Evolutionary conservation across 164 flowering plant genomes (phyloP), one percentile per base, ranked within the genome.

Genomic region (Houttuynia cordata): DNA sequence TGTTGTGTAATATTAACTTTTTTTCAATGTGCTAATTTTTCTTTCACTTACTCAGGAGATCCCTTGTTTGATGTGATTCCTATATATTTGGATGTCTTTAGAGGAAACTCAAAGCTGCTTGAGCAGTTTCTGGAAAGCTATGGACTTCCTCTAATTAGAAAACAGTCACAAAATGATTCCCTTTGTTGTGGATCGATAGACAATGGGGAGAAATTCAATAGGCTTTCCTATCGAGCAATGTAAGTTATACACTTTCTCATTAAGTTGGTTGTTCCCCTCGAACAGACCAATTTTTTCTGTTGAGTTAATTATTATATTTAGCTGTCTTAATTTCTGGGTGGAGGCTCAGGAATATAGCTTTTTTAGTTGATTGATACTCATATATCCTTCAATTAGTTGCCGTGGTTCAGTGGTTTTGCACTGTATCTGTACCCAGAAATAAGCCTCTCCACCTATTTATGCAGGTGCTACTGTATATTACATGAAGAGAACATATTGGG

Each of bases 381-480:
- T 30, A 30, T 30, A 30, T 30, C 2, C 37, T 2, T 30, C 37
- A 30, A 6, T 30, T 30, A 30, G 37, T 30, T 30, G 37, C 6
- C 2, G 6, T 30, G 37, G 37, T 30, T 30, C 37, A 30, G 37
- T 30, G 37, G 37, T 30, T 30, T 30, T 30, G 37, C 6, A 30
- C 37, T 30, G 37, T 30, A 30, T 30, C 37, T 30, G 4, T 30
- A 30, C 37, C 37, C 37, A 30, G 37, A 30, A 2, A 6, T 30
- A 30, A 30, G 2, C 2, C 37, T 30, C 37, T 30, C 37, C 37
- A 2, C 6, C 37, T 6, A 30, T 30, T 30, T 47, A 23, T 74
- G 57, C 78, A 93, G 99, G 99, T 93, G 95, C 70, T 85, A 86
- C 59, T 88, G 96, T 72, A 83, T 90, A 56, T 69, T 93, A 67